Conservation (phyloP, 2,329 filamentous ascomycete genomes). For the Apiospora koreana region DNA sequence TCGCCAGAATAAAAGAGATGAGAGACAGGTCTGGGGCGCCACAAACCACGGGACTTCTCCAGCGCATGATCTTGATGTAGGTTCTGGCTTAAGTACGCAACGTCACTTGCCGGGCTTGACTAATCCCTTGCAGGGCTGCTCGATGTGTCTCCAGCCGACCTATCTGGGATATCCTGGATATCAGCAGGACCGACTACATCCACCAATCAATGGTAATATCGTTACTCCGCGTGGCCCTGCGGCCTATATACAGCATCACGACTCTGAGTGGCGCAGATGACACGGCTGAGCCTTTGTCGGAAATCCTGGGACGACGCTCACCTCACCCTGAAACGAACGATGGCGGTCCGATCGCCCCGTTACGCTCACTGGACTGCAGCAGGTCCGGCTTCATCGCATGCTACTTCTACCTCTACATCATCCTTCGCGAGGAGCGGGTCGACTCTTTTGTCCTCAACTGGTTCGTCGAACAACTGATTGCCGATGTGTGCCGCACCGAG, state of each 20-base stretch:
- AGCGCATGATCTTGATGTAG: constrained; percentile 45
- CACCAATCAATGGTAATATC: constrained; percentile 48
- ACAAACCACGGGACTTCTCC: constrained; percentile 37
- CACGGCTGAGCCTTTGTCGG: constrained; percentile 27
- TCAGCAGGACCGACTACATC: constrained; percentile 37
- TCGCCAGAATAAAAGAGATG: constrained; percentile 35
- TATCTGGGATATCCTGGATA: constrained; percentile 40
- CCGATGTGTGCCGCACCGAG: constrained; percentile 44
- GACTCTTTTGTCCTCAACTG: constrained; percentile 46
- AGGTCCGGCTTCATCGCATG: constrained; percentile 47
- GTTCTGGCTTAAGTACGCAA: constrained; percentile 18
- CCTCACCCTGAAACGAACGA: constrained; percentile 23
- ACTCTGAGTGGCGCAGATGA: constrained; percentile 27
- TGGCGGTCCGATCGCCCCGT: constrained; percentile 18
- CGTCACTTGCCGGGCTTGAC: background rate
- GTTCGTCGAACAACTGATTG: constrained; percentile 47
- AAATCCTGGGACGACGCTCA: constrained; percentile 27
- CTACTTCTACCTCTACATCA: constrained; percentile 48
- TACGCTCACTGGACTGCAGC: constrained; percentile 36
- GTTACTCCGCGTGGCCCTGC: constrained; percentile 44
- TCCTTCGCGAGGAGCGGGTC: constrained; percentile 42
- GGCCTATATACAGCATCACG: constrained; percentile 37
- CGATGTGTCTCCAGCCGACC: constrained; percentile 40
- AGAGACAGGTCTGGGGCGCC: constrained; percentile 30
- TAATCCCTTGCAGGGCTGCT: constrained; percentile 37